phyloP scores from a whole-genome alignment of 805 yeast species.

The Henningerozyma blattae region DNA sequence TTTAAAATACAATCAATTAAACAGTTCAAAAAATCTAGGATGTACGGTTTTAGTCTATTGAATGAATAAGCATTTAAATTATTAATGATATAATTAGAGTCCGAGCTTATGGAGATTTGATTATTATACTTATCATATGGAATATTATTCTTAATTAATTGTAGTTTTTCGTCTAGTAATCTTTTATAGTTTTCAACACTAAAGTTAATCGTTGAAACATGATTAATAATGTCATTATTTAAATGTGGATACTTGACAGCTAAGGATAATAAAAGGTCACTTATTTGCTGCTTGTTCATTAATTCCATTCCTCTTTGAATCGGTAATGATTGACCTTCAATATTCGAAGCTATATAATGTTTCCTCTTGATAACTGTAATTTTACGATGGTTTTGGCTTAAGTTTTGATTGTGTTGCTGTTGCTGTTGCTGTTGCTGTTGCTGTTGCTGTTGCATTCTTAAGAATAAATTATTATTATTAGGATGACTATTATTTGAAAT shows the following conservation, averaged over 20 bases:
- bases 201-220: conserved; percentile 9
- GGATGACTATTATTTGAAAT: no score
- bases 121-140: conserved; percentile 20
- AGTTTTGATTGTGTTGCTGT: no score
- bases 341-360: conserved; percentile 6
- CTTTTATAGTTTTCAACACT: conserved; percentile 14
- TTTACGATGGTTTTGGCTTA: no score
- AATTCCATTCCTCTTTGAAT: conserved; percentile 22
- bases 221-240: conserved; percentile 9
- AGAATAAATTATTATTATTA: no score
- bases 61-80: conserved; percentile 25
- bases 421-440: no score
- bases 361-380: conserved; percentile 10
- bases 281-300: conserved; percentile 20
- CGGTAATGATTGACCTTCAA: conserved; percentile 23
- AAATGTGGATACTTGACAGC: conserved; percentile 17
- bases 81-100: conserved; percentile 5
- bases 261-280: conserved; percentile 12
- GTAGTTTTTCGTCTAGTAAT: conserved; percentile 13
- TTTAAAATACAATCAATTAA: conserved; percentile 22
- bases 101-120: no score
- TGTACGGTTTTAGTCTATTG: conserved; percentile 21
- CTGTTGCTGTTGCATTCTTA: no score
- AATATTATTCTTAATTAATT: conserved; percentile 13
- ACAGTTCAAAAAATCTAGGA: conserved; percentile 24